Evolutionary conservation across 176 grass and related monocot species (phyloP).

Genomic region (Phoenix dactylifera): DNA sequence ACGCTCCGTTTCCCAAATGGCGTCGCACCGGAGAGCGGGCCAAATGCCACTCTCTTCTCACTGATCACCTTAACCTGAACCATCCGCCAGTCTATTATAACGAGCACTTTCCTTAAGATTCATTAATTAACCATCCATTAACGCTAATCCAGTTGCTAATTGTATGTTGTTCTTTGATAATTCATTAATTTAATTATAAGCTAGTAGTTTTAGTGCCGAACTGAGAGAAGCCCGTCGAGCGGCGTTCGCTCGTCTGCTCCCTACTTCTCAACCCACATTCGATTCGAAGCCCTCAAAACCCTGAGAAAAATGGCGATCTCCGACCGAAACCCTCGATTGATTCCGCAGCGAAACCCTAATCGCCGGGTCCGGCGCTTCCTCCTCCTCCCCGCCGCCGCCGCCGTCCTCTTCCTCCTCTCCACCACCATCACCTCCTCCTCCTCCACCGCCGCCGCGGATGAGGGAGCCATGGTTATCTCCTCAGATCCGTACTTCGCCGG

Average conservation of each 20-base stretch:
- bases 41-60: neutral
- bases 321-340: neutral
- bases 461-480: neutral
- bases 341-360: neutral
- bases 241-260: neutral
- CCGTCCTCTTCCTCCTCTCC: conserved; percentile 4
- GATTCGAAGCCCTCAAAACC: neutral
- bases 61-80: too few species aligned
- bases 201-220: too few species aligned
- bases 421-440: neutral
- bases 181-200: too few species aligned
- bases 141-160: too few species aligned
- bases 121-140: too few species aligned
- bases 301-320: conserved; percentile 22
- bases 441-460: neutral
- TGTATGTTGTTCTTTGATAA: too few species aligned
- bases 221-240: too few species aligned
- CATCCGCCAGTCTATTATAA: too few species aligned
- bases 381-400: neutral
- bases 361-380: neutral
- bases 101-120: too few species aligned
- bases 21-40: neutral
- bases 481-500: too few species aligned
- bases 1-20: too few species aligned
- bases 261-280: neutral